phyloP scores from a whole-genome alignment of 176 grass and related monocot genomes.

The Carex myosuroides region DNA sequence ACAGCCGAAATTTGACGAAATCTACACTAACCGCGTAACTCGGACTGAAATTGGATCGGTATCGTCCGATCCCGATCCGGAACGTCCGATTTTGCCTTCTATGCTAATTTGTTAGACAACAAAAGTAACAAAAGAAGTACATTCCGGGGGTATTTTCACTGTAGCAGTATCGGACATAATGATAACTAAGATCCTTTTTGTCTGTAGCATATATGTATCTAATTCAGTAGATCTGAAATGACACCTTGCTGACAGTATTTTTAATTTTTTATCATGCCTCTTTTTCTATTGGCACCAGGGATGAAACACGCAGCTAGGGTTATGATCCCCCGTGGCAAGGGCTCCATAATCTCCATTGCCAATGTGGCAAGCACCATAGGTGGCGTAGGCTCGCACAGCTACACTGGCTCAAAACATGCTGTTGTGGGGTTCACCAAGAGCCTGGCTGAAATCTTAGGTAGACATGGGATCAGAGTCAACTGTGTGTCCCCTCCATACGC shows the following conservation, averaged over 20 bases:
- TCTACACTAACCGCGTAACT: too few species aligned
- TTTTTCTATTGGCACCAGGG: slow-evolving; percentile 9
- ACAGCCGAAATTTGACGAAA: too few species aligned
- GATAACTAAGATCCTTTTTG: neutral
- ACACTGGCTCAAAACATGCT: slow-evolving; percentile 66
- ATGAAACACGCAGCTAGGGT: slow-evolving; percentile 77
- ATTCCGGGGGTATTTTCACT: too few species aligned
- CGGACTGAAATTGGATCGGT: too few species aligned
- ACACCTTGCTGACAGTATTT: neutral
- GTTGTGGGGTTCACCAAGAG: slow-evolving; percentile 68
- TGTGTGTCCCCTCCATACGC: slow-evolving; percentile 63
- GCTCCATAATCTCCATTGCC: slow-evolving; percentile 59
- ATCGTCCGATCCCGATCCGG: too few species aligned
- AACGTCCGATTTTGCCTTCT: too few species aligned
- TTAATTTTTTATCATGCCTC: neutral
- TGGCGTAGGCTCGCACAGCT: slow-evolving; percentile 50
- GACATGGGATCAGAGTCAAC: slow-evolving; percentile 75
- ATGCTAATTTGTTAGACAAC: too few species aligned
- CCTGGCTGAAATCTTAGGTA: slow-evolving; percentile 57
- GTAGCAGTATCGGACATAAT: neutral
- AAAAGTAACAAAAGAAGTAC: too few species aligned
- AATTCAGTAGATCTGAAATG: neutral
- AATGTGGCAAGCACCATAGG: slow-evolving; percentile 42
- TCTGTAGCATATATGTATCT: neutral
- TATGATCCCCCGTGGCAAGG: slow-evolving; percentile 55